A percentile compares a stretch with the other conserved stretches of the same genome.
phyloP scores from a whole-genome alignment of 345 rosid genomes.

The Gossypium anomalum region DNA sequence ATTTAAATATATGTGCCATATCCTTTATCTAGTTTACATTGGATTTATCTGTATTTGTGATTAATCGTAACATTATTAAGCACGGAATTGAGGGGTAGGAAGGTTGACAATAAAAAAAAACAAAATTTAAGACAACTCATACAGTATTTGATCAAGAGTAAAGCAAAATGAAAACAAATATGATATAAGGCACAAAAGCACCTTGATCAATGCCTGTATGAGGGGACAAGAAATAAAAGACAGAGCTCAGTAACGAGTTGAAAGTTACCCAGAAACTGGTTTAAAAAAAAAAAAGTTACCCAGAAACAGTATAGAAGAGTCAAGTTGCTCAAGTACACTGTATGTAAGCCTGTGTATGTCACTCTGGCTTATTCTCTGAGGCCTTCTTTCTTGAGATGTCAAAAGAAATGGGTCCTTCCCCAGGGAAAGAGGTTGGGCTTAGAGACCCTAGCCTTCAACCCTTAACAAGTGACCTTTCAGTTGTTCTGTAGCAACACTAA shows the following conservation, averaged over 20 bases:
- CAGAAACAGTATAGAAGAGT: neutral
- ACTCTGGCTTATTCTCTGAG: neutral
- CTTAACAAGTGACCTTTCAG: constrained; percentile 10
- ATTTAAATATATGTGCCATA: neutral
- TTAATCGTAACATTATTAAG: neutral
- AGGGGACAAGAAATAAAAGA: constrained; percentile 12
- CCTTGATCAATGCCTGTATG: neutral
- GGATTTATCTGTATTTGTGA: neutral
- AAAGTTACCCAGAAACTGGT: neutral
- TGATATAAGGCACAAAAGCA: neutral
- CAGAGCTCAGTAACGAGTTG: neutral
- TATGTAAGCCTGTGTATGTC: constrained; percentile 8
- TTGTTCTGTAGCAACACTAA: neutral
- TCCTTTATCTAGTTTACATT: too few species aligned
- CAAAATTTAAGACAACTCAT: neutral
- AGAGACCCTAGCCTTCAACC: neutral
- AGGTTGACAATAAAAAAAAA: neutral
- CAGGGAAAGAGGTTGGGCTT: neutral
- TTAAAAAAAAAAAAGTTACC: neutral
- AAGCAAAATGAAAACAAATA: neutral
- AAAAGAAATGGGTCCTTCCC: constrained; percentile 20
- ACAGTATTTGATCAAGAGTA: neutral
- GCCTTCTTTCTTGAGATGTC: constrained; percentile 3
- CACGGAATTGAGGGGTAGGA: neutral
- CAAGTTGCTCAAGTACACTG: neutral